Base-by-base conservation (phyloP, 176 grass and related monocot species). In the Elymus sibiricus region DNA sequence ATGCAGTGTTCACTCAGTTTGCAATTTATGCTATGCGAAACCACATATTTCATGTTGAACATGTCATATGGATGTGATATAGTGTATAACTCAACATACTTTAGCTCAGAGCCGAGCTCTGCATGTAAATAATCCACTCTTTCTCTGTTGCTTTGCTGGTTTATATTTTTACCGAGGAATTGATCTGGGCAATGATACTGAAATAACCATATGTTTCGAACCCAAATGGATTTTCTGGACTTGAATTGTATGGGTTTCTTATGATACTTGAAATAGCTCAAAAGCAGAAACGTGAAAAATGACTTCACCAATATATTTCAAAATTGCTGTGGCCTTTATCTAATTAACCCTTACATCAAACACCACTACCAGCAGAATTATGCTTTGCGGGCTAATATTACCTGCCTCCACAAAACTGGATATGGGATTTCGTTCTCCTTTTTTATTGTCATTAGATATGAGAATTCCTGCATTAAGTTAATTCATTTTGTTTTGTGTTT, bases 401-500 rank as follows among this genome's bases (percentile, higher is more conserved):
- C 77, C 40, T 7, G 19, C 17, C 76, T 72, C 6, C 47, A 38
- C 58, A 64, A 12, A 44, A 22, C 31, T 75, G 17, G 3, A 66
- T 58, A 35, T 64, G 43, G 6, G 32, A 31, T 11, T 11, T 1
- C 64, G 2, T 76, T 55, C 73, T 32, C 46, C 17, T 46, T 31
- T 64, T 9, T 11, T 56, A 60, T 13, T 5, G 1, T 27, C 25
- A 64, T 61, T 70, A 22, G 31, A 32, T 15, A 63, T 79, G 46
- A 25, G 25, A 32, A 21, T 78, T 39, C 56, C 43, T 74, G 12
- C 66, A 26, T 90, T 26, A 44, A 83, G 39, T 76, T 85, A 53
- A 71, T 90, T 70, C 6, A 16, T 86, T 24, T 27, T 82, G 21
- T 72, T 86, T 88, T 9, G 11, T 83, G 19, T 17, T 76, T 51